Base-by-base conservation (phyloP, 225 moss, liverwort and hornwort genomes). In the Marchantia polymorpha region DNA sequence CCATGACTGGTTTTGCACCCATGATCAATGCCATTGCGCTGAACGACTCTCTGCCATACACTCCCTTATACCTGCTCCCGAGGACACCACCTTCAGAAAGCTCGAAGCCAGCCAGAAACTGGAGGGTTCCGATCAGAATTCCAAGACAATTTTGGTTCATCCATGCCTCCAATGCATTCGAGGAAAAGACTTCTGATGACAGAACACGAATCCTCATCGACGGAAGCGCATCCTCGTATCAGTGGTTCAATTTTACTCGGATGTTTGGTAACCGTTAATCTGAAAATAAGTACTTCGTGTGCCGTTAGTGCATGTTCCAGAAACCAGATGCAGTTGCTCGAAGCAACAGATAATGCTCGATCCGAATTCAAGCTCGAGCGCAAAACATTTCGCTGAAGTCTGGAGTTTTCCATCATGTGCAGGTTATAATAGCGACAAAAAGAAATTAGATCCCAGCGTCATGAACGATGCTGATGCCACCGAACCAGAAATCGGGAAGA, bases 1-100 rank as follows among this genome's bases (percentile, higher is more conserved):
- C 83, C 13, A 65, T 87, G 26, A 56, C 81, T 52, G 87, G 87
- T 47, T 14, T 84, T 39, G 64, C 82, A 49, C 87, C 87, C 52
- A 84, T 79, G 87, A 82, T 87, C 50, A 79, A 84, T 30, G 84
- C 84, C 71, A 67, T 87, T 53, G 49, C 79, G 49, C 27, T 84
- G 30, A 79, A 87, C 61, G 87, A 87, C 31, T 76, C 79, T 7
- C 72, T 84, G 19, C 81, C 87, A 0, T 79, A 84, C 76, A 84
- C 87, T n/a, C 87, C 87, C 22, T 39, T 87, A 3, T 87, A 79
- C 60, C 54, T 87, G 22, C 79, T 87, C 9, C 87, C 82, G 49
- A 60, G 84, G 29, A 48, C 31, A 59, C 10, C 46, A 19, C 55
- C 19, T 2, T 49, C 25, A 11, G 14, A 10, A 67, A 14, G n/a